phyloP scores from a whole-genome alignment of 2,329 filamentous ascomycete genomes.

The Aspergillus piperis region DNA sequence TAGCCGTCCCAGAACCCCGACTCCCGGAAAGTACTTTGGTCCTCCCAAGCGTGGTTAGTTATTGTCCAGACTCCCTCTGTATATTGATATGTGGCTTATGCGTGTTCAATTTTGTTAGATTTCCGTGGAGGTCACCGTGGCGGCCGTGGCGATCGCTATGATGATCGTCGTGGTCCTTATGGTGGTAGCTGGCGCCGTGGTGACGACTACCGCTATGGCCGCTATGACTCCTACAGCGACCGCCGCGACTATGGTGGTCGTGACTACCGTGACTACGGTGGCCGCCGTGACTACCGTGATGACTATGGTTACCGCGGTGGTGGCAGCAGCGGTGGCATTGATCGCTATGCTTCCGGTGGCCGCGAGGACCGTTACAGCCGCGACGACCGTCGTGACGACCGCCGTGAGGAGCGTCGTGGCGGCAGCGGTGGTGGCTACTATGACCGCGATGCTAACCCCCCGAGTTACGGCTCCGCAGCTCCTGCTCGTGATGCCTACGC shows the following conservation, averaged over 20 bases:
- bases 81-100: not conserved
- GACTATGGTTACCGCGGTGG: constrained; percentile 43
- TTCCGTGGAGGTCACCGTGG: constrained; percentile 47
- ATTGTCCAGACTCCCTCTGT: not conserved
- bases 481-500: constrained; percentile 41
- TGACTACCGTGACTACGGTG: constrained; percentile 49
- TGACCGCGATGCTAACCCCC: constrained; percentile 55
- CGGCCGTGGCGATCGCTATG: constrained; percentile 51
- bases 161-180: constrained; percentile 56
- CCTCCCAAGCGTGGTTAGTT: constrained; percentile 91
- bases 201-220: constrained; percentile 46
- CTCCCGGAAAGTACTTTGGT: constrained; percentile 98
- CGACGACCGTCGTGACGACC: constrained; percentile 52
- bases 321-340: constrained; percentile 39
- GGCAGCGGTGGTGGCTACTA: constrained; percentile 56
- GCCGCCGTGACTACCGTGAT: constrained; percentile 50
- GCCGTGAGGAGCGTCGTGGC: constrained; percentile 51
- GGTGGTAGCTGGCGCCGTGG: constrained; percentile 52
- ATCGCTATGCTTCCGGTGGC: constrained; percentile 49
- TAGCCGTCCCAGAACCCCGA: constrained; percentile 90
- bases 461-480: constrained; percentile 42
- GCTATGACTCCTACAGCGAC: constrained; percentile 48
- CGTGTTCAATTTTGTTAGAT: constrained; percentile 22
- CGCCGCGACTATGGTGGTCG: constrained; percentile 53
- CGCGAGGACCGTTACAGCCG: constrained; percentile 47